phyloP scores from a whole-genome alignment of 306 rosid genomes.

The Medicago truncatula region DNA sequence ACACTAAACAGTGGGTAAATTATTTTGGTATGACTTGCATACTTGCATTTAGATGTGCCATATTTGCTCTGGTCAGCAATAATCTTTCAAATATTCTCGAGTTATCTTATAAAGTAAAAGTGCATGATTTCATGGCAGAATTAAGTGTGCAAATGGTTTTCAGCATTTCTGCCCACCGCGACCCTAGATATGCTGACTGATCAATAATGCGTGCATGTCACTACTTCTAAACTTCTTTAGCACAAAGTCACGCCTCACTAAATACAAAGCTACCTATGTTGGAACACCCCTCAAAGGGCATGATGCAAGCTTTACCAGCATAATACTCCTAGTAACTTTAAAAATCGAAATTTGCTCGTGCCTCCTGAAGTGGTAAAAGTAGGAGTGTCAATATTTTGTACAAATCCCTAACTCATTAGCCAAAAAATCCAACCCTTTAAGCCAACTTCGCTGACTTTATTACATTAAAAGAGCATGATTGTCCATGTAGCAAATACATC shows the following conservation, averaged over 20 bases:
- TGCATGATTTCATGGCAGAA: too few relatives aligned
- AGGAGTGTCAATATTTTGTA: neutral
- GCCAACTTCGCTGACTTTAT: neutral
- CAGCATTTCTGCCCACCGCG: too few relatives aligned
- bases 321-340: neutral
- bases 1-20: too few relatives aligned
- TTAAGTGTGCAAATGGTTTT: too few relatives aligned
- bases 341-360: neutral
- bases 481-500: neutral
- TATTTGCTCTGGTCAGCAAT: too few relatives aligned
- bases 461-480: neutral
- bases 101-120: too few relatives aligned
- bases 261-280: neutral
- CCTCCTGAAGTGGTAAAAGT: neutral
- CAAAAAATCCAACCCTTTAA: conserved; percentile 3
- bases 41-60: too few relatives aligned
- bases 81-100: too few relatives aligned
- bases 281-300: neutral
- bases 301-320: neutral
- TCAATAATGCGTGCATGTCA: neutral
- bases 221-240: neutral
- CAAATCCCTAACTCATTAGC: neutral
- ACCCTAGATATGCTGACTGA: too few relatives aligned
- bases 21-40: too few relatives aligned
- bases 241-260: neutral